Evolutionary conservation across 2,329 filamentous ascomycete genomes (phyloP).

Genomic region (Neonectria neomacrospora): DNA sequence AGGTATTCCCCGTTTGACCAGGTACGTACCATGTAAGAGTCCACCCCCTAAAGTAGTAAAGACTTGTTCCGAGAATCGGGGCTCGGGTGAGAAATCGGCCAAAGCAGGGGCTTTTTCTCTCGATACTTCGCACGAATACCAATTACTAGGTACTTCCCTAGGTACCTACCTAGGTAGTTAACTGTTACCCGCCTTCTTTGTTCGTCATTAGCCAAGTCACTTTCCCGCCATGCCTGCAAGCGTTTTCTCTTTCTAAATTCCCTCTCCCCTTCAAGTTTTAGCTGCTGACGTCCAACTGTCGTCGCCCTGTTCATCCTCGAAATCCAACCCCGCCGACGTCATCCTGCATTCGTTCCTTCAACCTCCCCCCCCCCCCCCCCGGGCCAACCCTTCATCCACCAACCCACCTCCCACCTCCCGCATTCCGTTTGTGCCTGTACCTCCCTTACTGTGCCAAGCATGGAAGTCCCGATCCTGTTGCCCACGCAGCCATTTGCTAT

Average conservation of each 20-base stretch:
- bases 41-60: slow-evolving; percentile 3
- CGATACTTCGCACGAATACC: too few species aligned
- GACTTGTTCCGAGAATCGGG: slow-evolving; percentile 26
- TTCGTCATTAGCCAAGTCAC: neutral
- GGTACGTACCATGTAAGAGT: neutral
- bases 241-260: neutral
- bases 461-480: neutral
- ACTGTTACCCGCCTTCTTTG: neutral
- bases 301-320: neutral
- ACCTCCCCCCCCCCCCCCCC: neutral
- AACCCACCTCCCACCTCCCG: neutral
- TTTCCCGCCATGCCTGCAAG: neutral
- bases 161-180: neutral
- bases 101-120: neutral
- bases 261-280: neutral
- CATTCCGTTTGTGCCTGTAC: neutral
- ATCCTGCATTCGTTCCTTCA: slow-evolving; percentile 13
- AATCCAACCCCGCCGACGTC: slow-evolving; percentile 27
- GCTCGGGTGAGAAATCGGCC: slow-evolving; percentile 19
- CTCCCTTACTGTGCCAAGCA: too few species aligned
- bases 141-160: too few species aligned
- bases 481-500: neutral
- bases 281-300: slow-evolving; percentile 8
- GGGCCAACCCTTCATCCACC: neutral
- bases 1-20: too few species aligned